A percentile compares a stretch with the other conserved stretches of the same genome.
These are phyloP conservation scores for Salix caprea DNA, from an alignment of 345 rosid genomes.

Conservation along the genomic window DNA sequence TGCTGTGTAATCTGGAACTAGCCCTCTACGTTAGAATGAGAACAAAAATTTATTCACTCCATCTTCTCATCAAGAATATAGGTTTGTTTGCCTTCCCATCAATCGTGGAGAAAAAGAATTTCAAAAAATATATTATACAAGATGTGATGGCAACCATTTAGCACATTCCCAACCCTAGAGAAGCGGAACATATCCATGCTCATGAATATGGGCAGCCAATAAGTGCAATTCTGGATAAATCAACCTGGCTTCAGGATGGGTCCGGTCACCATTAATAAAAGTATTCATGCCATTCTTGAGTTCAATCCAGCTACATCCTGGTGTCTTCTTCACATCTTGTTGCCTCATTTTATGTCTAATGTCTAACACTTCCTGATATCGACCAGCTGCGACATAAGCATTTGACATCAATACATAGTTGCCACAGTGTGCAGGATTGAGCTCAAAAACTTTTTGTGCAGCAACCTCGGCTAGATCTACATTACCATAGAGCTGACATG, in stretches of 20 bases:
- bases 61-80: too few relatives aligned
- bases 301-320: slow-evolving; percentile 48
- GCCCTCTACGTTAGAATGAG: too few relatives aligned
- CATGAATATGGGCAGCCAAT: slow-evolving; percentile 32
- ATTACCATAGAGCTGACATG: slow-evolving; percentile 46
- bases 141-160: too few relatives aligned
- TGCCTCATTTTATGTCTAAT: slow-evolving; percentile 43
- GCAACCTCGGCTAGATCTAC: slow-evolving; percentile 33
- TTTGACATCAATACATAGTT: slow-evolving; percentile 49
- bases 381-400: slow-evolving; percentile 37
- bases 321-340: slow-evolving; percentile 40
- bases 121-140: too few relatives aligned
- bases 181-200: slow-evolving; percentile 18
- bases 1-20: too few relatives aligned
- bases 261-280: slow-evolving; percentile 33
- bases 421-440: slow-evolving; percentile 43
- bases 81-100: too few relatives aligned
- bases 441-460: slow-evolving; percentile 33
- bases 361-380: slow-evolving; percentile 38
- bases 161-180: neutral
- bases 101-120: too few relatives aligned
- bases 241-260: slow-evolving; percentile 32
- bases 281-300: slow-evolving; percentile 31
- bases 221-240: slow-evolving; percentile 29
- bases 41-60: too few relatives aligned